phyloP scores from a whole-genome alignment of 331 rosid species.

The Acacia concinna region DNA sequence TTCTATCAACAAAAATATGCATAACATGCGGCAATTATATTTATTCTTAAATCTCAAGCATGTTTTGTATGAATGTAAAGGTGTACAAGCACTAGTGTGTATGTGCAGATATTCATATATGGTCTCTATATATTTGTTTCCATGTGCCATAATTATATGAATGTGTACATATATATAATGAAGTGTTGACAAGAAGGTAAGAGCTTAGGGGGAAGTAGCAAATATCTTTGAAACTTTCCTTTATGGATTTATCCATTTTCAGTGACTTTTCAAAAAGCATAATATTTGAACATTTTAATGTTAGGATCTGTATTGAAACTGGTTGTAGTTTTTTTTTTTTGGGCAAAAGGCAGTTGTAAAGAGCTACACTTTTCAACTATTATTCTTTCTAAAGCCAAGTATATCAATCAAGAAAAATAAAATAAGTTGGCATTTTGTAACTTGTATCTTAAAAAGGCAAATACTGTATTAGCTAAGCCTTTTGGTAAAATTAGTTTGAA shows the following conservation, averaged over 20 bases:
- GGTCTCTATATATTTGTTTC: too few relatives aligned
- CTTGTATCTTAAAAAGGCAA: not conserved
- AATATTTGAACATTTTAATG: too few relatives aligned
- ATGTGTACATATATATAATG: not conserved
- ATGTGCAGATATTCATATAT: not conserved
- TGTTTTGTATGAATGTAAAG: not conserved
- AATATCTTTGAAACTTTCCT: too few relatives aligned
- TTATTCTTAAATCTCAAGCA: not conserved
- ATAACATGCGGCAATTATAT: not conserved
- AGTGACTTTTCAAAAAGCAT: too few relatives aligned
- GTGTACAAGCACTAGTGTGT: not conserved
- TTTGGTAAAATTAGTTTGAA: slow-evolving; percentile 9
- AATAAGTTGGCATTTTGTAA: slow-evolving; percentile 6
- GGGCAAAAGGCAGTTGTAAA: not conserved
- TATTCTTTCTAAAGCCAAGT: not conserved
- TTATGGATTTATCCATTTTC: too few relatives aligned
- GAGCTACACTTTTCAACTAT: not conserved
- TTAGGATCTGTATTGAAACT: too few relatives aligned
- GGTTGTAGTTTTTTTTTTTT: not conserved
- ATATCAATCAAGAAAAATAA: not conserved
- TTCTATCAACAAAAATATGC: not conserved
- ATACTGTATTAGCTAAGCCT: not conserved
- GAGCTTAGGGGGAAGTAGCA: too few relatives aligned
- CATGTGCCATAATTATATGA: not conserved
- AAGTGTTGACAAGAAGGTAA: not conserved